Conservation (phyloP, 352 stramenopile genomes). For the Phytophthora brassicae region DNA sequence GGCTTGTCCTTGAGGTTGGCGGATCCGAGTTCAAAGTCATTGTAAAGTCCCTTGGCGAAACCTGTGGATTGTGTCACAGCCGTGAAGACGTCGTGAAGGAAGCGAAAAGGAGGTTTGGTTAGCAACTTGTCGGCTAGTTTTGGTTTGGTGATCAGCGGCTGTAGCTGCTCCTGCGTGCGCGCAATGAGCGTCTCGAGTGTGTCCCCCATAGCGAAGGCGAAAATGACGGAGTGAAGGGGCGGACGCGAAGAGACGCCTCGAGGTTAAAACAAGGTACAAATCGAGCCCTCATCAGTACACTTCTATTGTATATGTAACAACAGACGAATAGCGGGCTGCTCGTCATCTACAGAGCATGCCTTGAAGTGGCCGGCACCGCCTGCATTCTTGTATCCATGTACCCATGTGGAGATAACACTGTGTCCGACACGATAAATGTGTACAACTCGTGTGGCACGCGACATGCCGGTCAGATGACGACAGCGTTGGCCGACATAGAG, state of each 20-base stretch:
- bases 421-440: neutral
- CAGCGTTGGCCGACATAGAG: neutral
- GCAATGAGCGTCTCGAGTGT: conserved; percentile 68
- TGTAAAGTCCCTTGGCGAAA: conserved; percentile 88
- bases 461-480: neutral
- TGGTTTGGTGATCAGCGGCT: conserved; percentile 91
- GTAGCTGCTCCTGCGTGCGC: conserved; percentile 83
- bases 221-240: no score
- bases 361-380: no score
- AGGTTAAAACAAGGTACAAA: no score
- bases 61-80: conserved; percentile 83
- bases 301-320: no score
- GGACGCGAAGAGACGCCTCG: no score
- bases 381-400: no score
- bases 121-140: conserved; percentile 96
- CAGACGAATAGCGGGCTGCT: no score
- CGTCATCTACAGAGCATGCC: neutral
- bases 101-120: conserved; percentile 95
- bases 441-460: neutral
- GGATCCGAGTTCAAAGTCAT: conserved; percentile 72
- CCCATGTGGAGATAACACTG: neutral
- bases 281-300: no score
- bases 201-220: conserved; percentile 42
- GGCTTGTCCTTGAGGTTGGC: conserved; percentile 87
- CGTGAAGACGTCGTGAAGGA: conserved; percentile 94